phyloP scores from a whole-genome alignment of 1,284 basidiomycete genomes.

The Fomitopsis pinicola region DNA sequence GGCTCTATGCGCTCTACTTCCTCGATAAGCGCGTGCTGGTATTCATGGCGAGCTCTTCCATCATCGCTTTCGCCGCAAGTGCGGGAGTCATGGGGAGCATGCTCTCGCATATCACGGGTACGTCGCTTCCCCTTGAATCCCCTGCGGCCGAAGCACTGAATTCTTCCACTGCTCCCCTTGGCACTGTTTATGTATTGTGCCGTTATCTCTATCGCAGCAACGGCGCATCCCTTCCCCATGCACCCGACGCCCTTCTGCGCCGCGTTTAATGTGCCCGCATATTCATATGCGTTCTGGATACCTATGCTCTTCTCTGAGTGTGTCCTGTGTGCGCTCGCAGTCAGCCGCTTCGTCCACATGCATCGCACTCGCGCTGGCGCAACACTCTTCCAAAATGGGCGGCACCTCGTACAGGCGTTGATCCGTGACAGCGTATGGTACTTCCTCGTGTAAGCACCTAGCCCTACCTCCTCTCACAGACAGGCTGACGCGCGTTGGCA shows the following conservation, averaged over 20 bases:
- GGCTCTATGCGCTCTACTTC: conserved; percentile 58
- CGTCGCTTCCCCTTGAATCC: not conserved
- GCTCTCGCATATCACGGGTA: conserved; percentile 33
- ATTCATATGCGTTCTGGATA: conserved; percentile 56
- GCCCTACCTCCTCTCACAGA: too few relatives aligned
- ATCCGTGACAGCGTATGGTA: conserved; percentile 53
- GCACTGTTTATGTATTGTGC: too few relatives aligned
- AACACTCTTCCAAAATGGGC: conserved; percentile 37
- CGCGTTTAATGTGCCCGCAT: conserved; percentile 30
- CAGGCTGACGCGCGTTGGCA: conserved; percentile 15
- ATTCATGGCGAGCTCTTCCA: conserved; percentile 39
- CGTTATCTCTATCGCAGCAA: conserved; percentile 7
- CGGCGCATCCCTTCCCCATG: conserved; percentile 21
- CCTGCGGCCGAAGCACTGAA: too few relatives aligned
- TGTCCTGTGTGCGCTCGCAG: conserved; percentile 45
- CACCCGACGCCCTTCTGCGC: conserved; percentile 36
- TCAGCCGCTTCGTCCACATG: conserved; percentile 43
- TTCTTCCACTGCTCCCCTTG: too few relatives aligned
- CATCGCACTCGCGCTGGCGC: conserved; percentile 22
- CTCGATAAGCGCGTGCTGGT: conserved; percentile 45
- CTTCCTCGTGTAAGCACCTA: conserved; percentile 42
- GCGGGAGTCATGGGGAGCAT: conserved; percentile 44
- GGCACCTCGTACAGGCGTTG: conserved; percentile 42
- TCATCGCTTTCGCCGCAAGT: conserved; percentile 35
- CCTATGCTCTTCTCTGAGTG: conserved; percentile 51